Conservation (phyloP, 176 grass and related monocot genomes). For the Ensete glaucum region DNA sequence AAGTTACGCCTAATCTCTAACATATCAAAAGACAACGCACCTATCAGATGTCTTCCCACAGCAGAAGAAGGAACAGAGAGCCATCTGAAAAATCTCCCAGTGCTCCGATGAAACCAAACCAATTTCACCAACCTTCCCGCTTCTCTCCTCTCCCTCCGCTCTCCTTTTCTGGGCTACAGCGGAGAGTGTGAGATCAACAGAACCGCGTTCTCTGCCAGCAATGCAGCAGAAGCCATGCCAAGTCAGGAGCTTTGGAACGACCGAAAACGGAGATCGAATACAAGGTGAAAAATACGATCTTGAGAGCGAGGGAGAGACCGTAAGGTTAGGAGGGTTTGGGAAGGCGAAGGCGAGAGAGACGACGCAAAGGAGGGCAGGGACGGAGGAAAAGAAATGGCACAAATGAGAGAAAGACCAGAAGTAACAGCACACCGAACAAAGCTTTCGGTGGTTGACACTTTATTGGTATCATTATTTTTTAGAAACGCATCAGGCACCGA, state of each 20-base stretch:
- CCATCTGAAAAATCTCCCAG: background rate
- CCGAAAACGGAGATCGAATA: background rate
- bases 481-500: no score
- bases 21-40: background rate
- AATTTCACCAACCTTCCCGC: background rate
- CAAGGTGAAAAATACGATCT: background rate
- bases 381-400: background rate
- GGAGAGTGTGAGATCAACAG: background rate
- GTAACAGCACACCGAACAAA: slow-evolving; percentile 10
- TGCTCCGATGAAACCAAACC: background rate
- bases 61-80: slow-evolving; percentile 2
- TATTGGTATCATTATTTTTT: background rate
- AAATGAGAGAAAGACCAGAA: background rate
- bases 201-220: background rate
- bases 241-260: background rate
- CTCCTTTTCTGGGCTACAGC: background rate
- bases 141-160: background rate
- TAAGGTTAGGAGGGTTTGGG: background rate
- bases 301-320: background rate
- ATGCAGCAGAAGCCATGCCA: background rate
- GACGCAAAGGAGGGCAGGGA: background rate
- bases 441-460: background rate
- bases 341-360: background rate
- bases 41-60: background rate
- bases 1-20: background rate